Evolutionary conservation across 2,329 filamentous ascomycete genomes (phyloP).

Genomic region (Cryphonectria parasitica): DNA sequence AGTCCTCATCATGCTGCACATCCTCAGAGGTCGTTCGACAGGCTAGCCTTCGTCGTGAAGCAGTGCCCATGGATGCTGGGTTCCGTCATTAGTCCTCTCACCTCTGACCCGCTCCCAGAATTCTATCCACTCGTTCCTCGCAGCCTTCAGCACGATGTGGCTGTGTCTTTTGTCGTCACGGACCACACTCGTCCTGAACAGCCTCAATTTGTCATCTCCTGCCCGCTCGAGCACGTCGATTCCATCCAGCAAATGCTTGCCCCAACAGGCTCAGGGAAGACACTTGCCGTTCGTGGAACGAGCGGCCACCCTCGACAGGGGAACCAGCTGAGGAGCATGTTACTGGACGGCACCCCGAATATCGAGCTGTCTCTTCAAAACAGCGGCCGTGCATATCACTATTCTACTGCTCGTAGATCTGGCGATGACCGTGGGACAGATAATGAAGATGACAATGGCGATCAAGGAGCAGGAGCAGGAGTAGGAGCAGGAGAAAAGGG

Average conservation of each 20-base stretch:
- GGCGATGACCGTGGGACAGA: neutral
- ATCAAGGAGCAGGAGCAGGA: neutral
- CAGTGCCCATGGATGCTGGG: constrained; percentile 24
- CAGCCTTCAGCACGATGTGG: constrained; percentile 22
- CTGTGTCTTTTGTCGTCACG: constrained; percentile 26
- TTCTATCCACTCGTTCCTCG: constrained; percentile 25
- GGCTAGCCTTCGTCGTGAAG: constrained; percentile 16
- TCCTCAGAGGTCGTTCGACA: constrained; percentile 13
- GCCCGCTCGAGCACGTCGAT: constrained; percentile 27
- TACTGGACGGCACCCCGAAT: constrained; percentile 27
- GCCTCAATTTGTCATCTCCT: constrained; percentile 27
- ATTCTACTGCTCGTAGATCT: neutral
- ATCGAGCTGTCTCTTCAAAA: constrained; percentile 23
- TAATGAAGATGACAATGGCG: neutral
- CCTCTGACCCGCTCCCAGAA: too few relatives aligned
- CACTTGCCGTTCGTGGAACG: constrained; percentile 19
- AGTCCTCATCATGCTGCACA: neutral
- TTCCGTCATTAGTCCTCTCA: neutral
- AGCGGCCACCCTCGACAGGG: constrained; percentile 21
- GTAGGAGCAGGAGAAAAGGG: neutral
- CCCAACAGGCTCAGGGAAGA: constrained; percentile 12
- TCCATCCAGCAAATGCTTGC: constrained; percentile 18
- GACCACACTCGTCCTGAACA: constrained; percentile 24
- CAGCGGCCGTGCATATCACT: neutral
- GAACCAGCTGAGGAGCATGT: constrained; percentile 24